These are phyloP conservation scores for Coemansia sp. DNA, from an alignment of 192 early-diverging fungal species.

Conservation along the genomic window DNA sequence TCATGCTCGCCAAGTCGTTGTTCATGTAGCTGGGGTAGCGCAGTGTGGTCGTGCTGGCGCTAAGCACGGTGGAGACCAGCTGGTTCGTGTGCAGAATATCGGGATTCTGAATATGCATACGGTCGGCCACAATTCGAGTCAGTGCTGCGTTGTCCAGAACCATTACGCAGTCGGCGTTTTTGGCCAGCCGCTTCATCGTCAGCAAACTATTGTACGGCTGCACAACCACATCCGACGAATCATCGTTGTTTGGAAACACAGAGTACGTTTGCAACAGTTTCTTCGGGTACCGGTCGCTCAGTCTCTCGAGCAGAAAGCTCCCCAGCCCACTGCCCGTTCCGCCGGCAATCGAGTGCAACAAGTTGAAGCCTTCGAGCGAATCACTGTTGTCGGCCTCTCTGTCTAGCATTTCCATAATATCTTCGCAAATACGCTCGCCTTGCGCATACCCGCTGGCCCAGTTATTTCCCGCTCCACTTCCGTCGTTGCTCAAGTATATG, in stretches of 20 bases:
- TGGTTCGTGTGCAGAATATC: conserved; percentile 96
- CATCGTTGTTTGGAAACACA: conserved; percentile 95
- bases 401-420: conserved; percentile 96
- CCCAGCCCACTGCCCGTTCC: conserved; percentile 98
- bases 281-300: conserved; percentile 95
- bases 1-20: conserved; percentile 94
- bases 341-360: conserved; percentile 96
- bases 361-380: conserved; percentile 92
- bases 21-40: conserved; percentile 99
- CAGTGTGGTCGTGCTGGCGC: conserved; percentile 91
- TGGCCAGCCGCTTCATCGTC: conserved; percentile 84
- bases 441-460: conserved; percentile 90
- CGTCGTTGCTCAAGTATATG: conserved; percentile 87
- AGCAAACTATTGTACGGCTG: conserved; percentile 98
- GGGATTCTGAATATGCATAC: conserved; percentile 90
- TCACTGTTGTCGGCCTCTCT: conserved; percentile 95
- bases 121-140: conserved; percentile 87
- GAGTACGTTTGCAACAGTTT: conserved; percentile 98
- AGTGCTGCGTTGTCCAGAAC: conserved; percentile 96
- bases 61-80: conserved; percentile 98
- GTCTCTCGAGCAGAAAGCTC: conserved; percentile 84
- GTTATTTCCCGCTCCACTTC: conserved; percentile 97
- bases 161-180: conserved; percentile 93
- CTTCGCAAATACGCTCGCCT: conserved; percentile 86
- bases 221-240: conserved; percentile 92